Percentiles rank a stretch among this genome's conserved stretches.
These are phyloP conservation scores for Oenanthe sinensis DNA, from an alignment of 129 eudicot species.

Conservation along the genomic window DNA sequence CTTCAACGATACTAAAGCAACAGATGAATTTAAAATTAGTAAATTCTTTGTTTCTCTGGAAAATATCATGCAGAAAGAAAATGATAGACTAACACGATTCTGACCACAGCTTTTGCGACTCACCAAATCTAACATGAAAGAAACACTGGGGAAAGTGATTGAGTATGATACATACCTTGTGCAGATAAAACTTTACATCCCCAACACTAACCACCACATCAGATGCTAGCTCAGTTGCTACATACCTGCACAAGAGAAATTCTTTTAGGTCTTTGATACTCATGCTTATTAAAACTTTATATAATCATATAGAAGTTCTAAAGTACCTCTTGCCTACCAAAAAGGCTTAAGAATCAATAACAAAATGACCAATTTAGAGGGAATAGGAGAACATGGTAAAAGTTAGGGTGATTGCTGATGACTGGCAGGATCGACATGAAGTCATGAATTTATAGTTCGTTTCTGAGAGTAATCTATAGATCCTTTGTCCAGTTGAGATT, in stretches of 20 bases:
- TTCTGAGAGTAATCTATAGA: neutral
- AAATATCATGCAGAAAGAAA: too few species aligned
- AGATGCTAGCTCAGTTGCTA: conserved; percentile 71
- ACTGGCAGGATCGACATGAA: neutral
- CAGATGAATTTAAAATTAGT: neutral
- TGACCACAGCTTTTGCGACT: neutral
- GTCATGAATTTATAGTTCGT: neutral
- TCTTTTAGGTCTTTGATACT: neutral
- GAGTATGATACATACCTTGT: conserved; percentile 51
- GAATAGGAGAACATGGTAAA: neutral
- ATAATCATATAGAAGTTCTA: neutral
- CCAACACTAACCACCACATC: conserved; percentile 63
- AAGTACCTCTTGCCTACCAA: neutral
- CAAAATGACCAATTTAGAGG: neutral
- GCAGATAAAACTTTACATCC: conserved; percentile 78
- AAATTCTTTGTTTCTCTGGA: neutral
- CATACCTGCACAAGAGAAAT: conserved; percentile 45
- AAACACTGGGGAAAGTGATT: neutral
- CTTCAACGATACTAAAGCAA: neutral
- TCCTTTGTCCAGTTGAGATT: neutral
- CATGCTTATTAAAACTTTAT: neutral
- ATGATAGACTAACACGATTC: neutral
- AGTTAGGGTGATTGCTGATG: neutral
- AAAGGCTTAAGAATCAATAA: neutral
- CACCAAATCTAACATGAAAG: conserved; percentile 3